A percentile compares a stretch with the other conserved stretches of the same genome.
Conservation (phyloP, 148 eudicot genomes). For the Tetragonia tetragonoides region DNA sequence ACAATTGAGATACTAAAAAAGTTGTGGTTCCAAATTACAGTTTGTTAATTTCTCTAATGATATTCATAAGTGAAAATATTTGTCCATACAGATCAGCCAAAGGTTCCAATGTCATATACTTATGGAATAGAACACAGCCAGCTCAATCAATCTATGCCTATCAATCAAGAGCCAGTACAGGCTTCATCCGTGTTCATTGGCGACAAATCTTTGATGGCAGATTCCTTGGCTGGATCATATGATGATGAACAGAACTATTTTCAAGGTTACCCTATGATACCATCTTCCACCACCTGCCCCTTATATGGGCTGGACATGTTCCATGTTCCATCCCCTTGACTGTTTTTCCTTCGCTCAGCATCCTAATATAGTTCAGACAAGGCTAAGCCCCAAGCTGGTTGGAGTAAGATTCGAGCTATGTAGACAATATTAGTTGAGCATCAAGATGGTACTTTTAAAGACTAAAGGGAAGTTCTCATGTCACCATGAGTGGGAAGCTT, state of each 20-base stretch:
- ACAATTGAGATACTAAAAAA: not conserved
- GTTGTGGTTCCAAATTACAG: not conserved
- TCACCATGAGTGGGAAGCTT: not conserved
- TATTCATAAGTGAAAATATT: not conserved
- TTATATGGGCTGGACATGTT: not conserved
- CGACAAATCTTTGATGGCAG: not conserved
- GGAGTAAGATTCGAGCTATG: constrained; percentile 11
- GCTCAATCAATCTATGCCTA: not conserved
- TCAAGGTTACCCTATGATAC: not conserved
- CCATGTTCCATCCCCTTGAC: not conserved
- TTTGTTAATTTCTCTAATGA: not conserved
- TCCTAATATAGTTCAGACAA: not conserved
- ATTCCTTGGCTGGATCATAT: not conserved
- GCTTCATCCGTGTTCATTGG: not conserved
- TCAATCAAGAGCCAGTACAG: not conserved
- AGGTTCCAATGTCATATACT: not conserved
- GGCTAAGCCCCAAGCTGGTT: not conserved
- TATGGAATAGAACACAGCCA: not conserved
- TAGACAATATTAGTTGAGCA: not conserved
- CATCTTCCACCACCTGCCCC: not conserved
- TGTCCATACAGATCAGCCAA: constrained; percentile 6
- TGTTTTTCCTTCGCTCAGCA: not conserved
- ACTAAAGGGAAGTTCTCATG: not conserved
- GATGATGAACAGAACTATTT: not conserved
- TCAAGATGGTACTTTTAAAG: not conserved